Conservation (phyloP, 495 filamentous ascomycete genomes). For the Aspergillus steynii region DNA sequence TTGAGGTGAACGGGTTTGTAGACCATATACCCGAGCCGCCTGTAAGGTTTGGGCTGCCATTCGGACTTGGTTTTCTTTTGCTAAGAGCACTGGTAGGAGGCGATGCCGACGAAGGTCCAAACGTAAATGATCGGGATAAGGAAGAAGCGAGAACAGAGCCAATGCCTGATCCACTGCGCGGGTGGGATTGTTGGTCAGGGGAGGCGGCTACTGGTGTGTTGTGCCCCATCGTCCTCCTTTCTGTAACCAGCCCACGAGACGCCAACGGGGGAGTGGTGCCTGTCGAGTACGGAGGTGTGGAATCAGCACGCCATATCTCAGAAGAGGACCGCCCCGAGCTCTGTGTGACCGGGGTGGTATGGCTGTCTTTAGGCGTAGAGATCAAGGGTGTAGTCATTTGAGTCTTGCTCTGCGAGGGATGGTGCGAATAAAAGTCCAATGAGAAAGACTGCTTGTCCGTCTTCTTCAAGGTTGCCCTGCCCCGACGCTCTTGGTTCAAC, state of each 20-base stretch:
- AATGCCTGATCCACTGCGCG: slow-evolving; percentile 44
- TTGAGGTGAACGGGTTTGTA: slow-evolving; percentile 58
- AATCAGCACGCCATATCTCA: slow-evolving; percentile 43
- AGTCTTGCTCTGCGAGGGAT: slow-evolving; percentile 32
- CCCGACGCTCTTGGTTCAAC: slow-evolving; percentile 8
- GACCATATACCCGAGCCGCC: slow-evolving; percentile 65
- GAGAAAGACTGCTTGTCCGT: slow-evolving; percentile 32
- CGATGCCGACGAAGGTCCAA: slow-evolving; percentile 64
- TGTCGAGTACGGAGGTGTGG: slow-evolving; percentile 53
- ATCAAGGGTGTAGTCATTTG: slow-evolving; percentile 38
- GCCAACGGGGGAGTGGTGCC: slow-evolving; percentile 67
- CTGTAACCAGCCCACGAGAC: slow-evolving; percentile 35
- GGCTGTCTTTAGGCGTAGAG: slow-evolving; percentile 60
- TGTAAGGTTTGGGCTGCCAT: slow-evolving; percentile 63
- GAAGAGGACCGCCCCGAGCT: slow-evolving; percentile 52
- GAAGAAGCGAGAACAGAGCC: slow-evolving; percentile 67
- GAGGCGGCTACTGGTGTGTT: slow-evolving; percentile 67
- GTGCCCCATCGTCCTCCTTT: slow-evolving; percentile 43
- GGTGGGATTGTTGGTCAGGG: slow-evolving; percentile 59
- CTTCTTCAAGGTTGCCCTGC: slow-evolving; percentile 19
- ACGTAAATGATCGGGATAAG: slow-evolving; percentile 70
- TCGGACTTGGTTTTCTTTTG: slow-evolving; percentile 66
- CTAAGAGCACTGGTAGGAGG: slow-evolving; percentile 50
- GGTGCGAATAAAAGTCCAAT: slow-evolving; percentile 31
- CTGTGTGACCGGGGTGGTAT: slow-evolving; percentile 56